phyloP scores from a whole-genome alignment of 2,329 filamentous ascomycete genomes.

The Exophiala aquamarina region DNA sequence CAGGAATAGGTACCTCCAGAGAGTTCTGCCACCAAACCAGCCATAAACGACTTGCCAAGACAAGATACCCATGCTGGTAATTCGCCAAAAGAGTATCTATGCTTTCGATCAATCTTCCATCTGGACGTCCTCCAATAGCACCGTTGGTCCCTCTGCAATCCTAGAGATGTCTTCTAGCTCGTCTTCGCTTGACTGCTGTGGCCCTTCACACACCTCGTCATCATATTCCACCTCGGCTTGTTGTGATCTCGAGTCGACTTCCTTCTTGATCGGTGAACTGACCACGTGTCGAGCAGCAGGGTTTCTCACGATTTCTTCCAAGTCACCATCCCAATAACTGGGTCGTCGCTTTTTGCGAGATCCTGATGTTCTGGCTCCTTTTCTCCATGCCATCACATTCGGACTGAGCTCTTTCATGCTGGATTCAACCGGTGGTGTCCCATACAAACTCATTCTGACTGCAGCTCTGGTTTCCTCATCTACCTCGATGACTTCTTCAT shows the following conservation, averaged over 20 bases:
- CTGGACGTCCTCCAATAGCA: slow-evolving; percentile 3
- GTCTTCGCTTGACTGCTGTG: slow-evolving; percentile 4
- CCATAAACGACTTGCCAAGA: not conserved
- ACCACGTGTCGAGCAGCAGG: slow-evolving; percentile 25
- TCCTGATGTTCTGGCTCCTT: slow-evolving; percentile 11
- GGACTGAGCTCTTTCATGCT: slow-evolving; percentile 26
- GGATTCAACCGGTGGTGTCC: slow-evolving; percentile 10
- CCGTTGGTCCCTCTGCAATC: slow-evolving; percentile 7
- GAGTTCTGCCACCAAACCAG: too few relatives aligned
- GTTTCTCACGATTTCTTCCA: slow-evolving; percentile 25
- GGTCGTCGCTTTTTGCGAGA: slow-evolving; percentile 26
- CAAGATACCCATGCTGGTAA: not conserved
- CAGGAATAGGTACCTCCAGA: too few relatives aligned
- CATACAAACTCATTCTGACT: slow-evolving; percentile 25
- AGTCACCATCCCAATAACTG: slow-evolving; percentile 29
- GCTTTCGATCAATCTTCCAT: slow-evolving; percentile 11
- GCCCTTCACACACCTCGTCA: slow-evolving; percentile 5
- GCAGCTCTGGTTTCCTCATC: slow-evolving; percentile 26
- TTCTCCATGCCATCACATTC: slow-evolving; percentile 25
- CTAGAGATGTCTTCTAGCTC: slow-evolving; percentile 9
- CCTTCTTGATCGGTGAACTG: slow-evolving; percentile 20
- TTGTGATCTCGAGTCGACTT: slow-evolving; percentile 18
- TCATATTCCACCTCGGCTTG: slow-evolving; percentile 19
- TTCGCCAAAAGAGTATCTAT: not conserved
- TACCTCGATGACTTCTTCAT: slow-evolving; percentile 23